Percentiles rank a stretch among this genome's conserved stretches.
Conservation (phyloP, 495 filamentous ascomycete genomes). For the Pyrenopolyporus hunteri region DNA sequence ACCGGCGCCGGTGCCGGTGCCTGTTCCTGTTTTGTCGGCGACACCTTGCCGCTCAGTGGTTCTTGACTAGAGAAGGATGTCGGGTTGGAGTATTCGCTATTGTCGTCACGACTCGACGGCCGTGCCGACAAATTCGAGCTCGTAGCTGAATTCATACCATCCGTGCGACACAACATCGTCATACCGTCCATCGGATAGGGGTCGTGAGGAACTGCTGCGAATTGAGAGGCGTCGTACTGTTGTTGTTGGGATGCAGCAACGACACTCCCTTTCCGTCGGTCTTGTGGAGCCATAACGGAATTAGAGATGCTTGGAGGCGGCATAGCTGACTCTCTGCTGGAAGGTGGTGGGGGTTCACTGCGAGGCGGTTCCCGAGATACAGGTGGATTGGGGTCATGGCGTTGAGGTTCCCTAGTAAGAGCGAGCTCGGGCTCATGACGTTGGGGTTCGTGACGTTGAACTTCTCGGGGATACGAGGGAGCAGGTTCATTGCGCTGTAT, state of each 20-base stretch:
- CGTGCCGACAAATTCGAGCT: conserved; percentile 75
- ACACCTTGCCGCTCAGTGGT: conserved; percentile 67
- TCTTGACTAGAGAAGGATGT: conserved; percentile 90
- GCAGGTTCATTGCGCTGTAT: conserved; percentile 2
- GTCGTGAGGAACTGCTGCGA: conserved; percentile 81
- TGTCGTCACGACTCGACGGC: conserved; percentile 85
- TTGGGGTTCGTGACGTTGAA: conserved; percentile 3
- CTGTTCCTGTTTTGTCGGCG: conserved; percentile 71
- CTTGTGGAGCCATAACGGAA: conserved; percentile 27
- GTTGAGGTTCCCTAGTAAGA: conserved; percentile 9
- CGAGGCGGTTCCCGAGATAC: conserved; percentile 61
- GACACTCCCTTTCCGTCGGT: conserved; percentile 47
- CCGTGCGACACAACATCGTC: conserved; percentile 96
- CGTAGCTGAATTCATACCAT: conserved; percentile 68
- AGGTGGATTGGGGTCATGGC: conserved; percentile 17
- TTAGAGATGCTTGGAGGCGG: conserved; percentile 58
- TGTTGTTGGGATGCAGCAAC: too few relatives aligned
- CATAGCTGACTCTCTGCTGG: conserved; percentile 59
- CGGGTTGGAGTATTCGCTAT: conserved; percentile 89
- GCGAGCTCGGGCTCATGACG: conserved; percentile 6
- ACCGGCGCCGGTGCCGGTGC: conserved; percentile 53
- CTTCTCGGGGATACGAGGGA: conserved; percentile 1
- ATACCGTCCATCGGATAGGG: conserved; percentile 96
- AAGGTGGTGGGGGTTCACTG: conserved; percentile 53
- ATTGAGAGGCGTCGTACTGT: conserved; percentile 65